Evolutionary conservation across 2,329 filamentous ascomycete species (phyloP).

Genomic region (Amesomyces nigricolor): DNA sequence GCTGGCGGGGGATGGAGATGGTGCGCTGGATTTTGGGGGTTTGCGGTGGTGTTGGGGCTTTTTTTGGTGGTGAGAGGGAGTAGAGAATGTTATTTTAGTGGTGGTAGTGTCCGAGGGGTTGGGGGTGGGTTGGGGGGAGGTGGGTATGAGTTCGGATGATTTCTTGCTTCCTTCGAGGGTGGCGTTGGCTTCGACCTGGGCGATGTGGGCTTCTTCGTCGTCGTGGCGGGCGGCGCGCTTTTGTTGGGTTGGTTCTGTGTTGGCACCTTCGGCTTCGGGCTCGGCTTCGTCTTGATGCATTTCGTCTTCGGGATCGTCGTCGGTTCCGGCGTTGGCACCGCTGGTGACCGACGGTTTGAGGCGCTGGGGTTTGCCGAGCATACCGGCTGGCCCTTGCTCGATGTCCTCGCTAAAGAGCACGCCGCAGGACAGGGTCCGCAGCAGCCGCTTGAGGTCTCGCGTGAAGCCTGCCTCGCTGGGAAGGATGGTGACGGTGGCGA

Average conservation of each 20-base stretch:
- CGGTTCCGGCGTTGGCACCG: slow-evolving; percentile 19
- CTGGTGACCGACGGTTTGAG: slow-evolving; percentile 22
- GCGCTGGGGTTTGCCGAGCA: slow-evolving; percentile 36
- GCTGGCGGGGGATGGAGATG: neutral
- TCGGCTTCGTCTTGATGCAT: slow-evolving; percentile 27
- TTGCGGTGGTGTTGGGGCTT: neutral
- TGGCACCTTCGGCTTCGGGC: slow-evolving; percentile 15
- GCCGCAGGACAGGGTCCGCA: slow-evolving; percentile 41
- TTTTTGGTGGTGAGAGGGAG: neutral
- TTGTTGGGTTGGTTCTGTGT: neutral
- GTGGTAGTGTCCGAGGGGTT: slow-evolving; percentile 1
- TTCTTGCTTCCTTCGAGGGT: neutral
- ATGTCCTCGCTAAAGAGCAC: slow-evolving; percentile 36
- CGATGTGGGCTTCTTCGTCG: slow-evolving; percentile 7
- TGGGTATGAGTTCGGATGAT: neutral
- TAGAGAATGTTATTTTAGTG: neutral
- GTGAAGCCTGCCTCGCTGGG: slow-evolving; percentile 49
- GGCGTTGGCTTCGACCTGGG: slow-evolving; percentile 12
- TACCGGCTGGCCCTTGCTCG: slow-evolving; percentile 37
- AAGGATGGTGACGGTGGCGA: slow-evolving; percentile 57
- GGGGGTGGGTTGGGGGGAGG: neutral
- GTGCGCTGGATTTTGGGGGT: neutral
- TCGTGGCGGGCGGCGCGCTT: neutral
- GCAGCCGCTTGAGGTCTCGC: slow-evolving; percentile 40
- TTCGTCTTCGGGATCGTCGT: slow-evolving; percentile 28